phyloP scores from a whole-genome alignment of 2,329 filamentous ascomycete genomes.

The Pseudocercospora fijiensis region DNA sequence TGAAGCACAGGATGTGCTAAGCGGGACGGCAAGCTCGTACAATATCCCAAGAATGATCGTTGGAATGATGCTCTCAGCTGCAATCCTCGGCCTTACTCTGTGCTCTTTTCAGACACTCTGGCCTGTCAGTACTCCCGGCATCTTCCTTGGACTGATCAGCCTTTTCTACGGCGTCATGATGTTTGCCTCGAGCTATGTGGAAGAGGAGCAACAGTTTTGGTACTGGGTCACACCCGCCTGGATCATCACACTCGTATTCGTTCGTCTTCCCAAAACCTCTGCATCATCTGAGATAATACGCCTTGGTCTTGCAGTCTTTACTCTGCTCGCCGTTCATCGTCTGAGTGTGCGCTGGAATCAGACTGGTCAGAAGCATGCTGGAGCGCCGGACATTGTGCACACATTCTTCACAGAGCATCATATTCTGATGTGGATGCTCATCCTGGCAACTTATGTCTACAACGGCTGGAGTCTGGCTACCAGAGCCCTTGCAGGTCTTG shows the following conservation, averaged over 20 bases:
- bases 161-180: slow-evolving; percentile 76
- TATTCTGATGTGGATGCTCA: slow-evolving; percentile 69
- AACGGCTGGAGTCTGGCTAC: slow-evolving; percentile 50
- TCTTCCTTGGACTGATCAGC: slow-evolving; percentile 41
- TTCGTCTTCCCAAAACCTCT: slow-evolving; percentile 10
- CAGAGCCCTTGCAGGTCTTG: slow-evolving; percentile 32
- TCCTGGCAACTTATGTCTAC: slow-evolving; percentile 67
- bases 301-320: slow-evolving; percentile 23
- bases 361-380: slow-evolving; percentile 92
- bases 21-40: slow-evolving; percentile 90
- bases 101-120: slow-evolving; percentile 33
- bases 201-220: slow-evolving; percentile 99
- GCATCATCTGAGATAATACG: neutral
- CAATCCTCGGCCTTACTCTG: slow-evolving; percentile 45
- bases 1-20: slow-evolving; percentile 75
- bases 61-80: slow-evolving; percentile 46
- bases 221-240: slow-evolving; percentile 82
- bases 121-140: slow-evolving; percentile 47
- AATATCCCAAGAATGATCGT: slow-evolving; percentile 62
- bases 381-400: slow-evolving; percentile 82
- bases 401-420: slow-evolving; percentile 65
- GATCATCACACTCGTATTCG: slow-evolving; percentile 45
- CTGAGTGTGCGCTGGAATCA: slow-evolving; percentile 85
- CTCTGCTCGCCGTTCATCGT: slow-evolving; percentile 61
- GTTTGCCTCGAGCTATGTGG: slow-evolving; percentile 97